These are phyloP conservation scores for Yamadazyma jaroonii DNA, from an alignment of 1,139 yeast genomes.

Conservation along the genomic window DNA sequence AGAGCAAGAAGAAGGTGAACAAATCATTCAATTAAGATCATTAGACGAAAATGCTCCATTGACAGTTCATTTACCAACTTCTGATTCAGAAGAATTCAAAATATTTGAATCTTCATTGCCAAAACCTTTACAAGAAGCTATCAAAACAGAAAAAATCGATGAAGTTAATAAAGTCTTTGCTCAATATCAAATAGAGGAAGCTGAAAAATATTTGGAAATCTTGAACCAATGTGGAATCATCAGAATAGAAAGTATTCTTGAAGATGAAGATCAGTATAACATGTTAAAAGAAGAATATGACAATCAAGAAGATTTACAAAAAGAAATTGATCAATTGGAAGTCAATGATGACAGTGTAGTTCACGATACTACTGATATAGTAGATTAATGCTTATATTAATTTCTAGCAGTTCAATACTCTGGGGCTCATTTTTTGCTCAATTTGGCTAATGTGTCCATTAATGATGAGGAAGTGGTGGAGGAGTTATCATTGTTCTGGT, in stretches of 20 bases:
- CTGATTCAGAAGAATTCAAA: constrained; percentile 51
- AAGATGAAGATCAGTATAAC: constrained; percentile 72
- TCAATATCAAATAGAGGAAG: constrained; percentile 70
- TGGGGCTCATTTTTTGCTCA: constrained; percentile 20
- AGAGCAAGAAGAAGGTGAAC: constrained; percentile 39
- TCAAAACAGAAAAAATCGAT: constrained; percentile 69
- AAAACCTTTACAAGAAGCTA: constrained; percentile 66
- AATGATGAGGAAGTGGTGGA: constrained; percentile 23
- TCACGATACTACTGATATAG: constrained; percentile 22
- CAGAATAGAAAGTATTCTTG: constrained; percentile 73
- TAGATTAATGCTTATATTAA: constrained; percentile 18
- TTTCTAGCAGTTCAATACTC: not conserved
- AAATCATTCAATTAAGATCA: constrained; percentile 81
- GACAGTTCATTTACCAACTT: constrained; percentile 67
- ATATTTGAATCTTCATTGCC: constrained; percentile 57
- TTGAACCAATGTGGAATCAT: constrained; percentile 83
- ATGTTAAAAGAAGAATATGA: constrained; percentile 50
- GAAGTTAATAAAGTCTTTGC: constrained; percentile 84
- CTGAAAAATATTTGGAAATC: constrained; percentile 70
- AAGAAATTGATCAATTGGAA: constrained; percentile 11
- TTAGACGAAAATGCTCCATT: constrained; percentile 82
- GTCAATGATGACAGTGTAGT: constrained; percentile 8
- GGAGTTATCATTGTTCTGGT: not conserved
- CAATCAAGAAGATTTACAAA: constrained; percentile 24
- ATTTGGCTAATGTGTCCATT: constrained; percentile 39